Evolutionary conservation across 1,139 yeast species (phyloP), one percentile per base, ranked within the genome.

Genomic region (Pichia sp.): DNA sequence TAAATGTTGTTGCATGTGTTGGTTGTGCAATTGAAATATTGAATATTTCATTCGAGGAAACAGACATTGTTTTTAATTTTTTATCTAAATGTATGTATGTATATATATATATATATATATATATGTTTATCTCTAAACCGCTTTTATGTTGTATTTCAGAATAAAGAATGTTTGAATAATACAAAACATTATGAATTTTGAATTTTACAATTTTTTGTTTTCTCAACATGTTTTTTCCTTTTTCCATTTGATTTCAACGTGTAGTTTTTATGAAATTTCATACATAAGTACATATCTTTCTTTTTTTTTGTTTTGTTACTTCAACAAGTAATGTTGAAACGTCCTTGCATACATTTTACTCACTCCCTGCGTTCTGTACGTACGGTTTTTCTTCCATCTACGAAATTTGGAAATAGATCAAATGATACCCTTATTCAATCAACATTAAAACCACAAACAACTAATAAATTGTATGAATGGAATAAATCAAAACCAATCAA

Each of bases 1-100:
- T 71, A 70, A 85, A 84, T 5, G 79, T 71, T 18, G 84, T 79
- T 2, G 80, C 77, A 0, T 83, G 83, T 7, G 73, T 69, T 3
- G 78, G 73, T 54, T 81, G 84, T 2, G 86, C 80, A 46, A 47
- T 27, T 18, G 13, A 29, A 28, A 31, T 41, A 27, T 22, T 27
- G 9, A 22, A 5, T 18, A 22, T 29, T 25, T 39, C 42, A 14
- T 36, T 36, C n/a, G 41, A 36, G 5, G 41, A 36, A 19, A 36
- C 25, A 10, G 41, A 36, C 41, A 36, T 31, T 22, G 25, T 22
- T 22, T 22, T 22, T 31, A n/a, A n/a, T 13, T 31, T 2, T 11
- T 31, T 29, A 29, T 9, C 13, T 29, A 11, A n/a, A n/a, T n/a
- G n/a, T n/a, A n/a, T n/a, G 13, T 29, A 2, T 29, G 5, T 29